phyloP scores from a whole-genome alignment of 139 green algal genomes.

The Chlamydomonas asymmetrica region DNA sequence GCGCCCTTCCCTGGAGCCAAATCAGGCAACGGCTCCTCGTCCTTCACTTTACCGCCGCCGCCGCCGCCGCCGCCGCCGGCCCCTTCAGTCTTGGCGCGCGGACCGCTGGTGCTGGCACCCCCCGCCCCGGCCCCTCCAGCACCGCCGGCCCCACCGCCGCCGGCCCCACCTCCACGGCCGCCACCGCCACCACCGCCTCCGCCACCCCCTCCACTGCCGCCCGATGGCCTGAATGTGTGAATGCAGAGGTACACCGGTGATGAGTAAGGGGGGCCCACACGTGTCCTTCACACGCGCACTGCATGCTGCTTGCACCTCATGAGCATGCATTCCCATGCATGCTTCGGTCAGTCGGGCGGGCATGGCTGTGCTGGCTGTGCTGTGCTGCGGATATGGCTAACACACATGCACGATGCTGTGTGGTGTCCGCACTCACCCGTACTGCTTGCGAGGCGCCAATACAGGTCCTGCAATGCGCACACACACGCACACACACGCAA shows the following conservation, averaged over 20 bases:
- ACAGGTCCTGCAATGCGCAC: conserved; percentile 6
- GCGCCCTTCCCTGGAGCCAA: too few relatives aligned
- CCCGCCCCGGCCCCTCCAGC: conserved; percentile 3
- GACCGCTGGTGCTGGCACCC: conserved; percentile 4
- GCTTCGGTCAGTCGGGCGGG: neutral
- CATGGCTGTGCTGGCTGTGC: too few relatives aligned
- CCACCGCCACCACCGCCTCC: conserved; percentile 11
- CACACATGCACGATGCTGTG: too few relatives aligned
- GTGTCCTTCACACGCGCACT: too few relatives aligned
- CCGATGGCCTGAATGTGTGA: conserved; percentile 21
- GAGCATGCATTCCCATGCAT: neutral
- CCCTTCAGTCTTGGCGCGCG: neutral
- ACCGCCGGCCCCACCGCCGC: neutral
- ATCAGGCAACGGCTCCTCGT: too few relatives aligned
- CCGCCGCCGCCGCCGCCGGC: neutral
- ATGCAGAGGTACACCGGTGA: neutral
- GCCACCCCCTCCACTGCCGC: neutral
- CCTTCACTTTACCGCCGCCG: neutral
- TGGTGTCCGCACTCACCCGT: too few relatives aligned
- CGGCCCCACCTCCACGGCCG: conserved; percentile 1
- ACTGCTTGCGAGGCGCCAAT: conserved; percentile 17
- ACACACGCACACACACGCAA: too few relatives aligned
- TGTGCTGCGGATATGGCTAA: too few relatives aligned
- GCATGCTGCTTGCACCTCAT: neutral
- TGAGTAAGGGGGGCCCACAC: too few relatives aligned